Percentiles rank a stretch among this genome's conserved stretches.
Conservation (phyloP, 2,329 filamentous ascomycete genomes). For the Emericellopsis atlantica region DNA sequence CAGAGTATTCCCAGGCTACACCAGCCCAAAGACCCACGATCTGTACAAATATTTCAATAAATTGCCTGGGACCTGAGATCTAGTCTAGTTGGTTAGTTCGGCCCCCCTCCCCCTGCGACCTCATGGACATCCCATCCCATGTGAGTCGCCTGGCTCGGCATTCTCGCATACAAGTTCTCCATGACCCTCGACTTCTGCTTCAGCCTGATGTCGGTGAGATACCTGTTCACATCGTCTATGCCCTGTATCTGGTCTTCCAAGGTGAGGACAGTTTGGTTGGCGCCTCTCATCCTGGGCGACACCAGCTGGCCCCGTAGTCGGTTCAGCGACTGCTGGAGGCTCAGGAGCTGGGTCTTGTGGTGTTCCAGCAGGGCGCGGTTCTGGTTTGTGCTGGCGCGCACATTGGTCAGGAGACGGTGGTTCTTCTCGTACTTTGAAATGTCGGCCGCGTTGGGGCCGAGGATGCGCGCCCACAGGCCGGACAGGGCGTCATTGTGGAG, state of each 20-base stretch:
- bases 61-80: no score
- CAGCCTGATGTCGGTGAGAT: conserved; percentile 63
- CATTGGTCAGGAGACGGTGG: conserved; percentile 61
- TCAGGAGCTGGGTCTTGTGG: conserved; percentile 73
- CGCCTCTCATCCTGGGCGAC: conserved; percentile 64
- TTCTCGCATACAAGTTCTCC: conserved; percentile 59
- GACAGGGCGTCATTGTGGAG: conserved; percentile 71
- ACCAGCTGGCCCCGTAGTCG: conserved; percentile 73
- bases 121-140: conserved; percentile 12
- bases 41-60: no score
- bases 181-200: conserved; percentile 74
- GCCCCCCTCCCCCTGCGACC: no score
- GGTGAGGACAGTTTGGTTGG: conserved; percentile 55
- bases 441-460: conserved; percentile 61
- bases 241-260: conserved; percentile 80
- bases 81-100: no score
- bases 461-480: conserved; percentile 73
- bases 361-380: conserved; percentile 82
- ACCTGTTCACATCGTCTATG: conserved; percentile 65
- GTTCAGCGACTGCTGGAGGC: conserved; percentile 78
- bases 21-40: no score
- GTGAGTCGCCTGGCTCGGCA: conserved; percentile 16
- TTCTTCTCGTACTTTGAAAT: conserved; percentile 92
- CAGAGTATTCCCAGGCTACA: no score
- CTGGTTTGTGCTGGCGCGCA: conserved; percentile 70